Percentiles rank a stretch among this genome's conserved stretches.
Conservation (phyloP, 257 asterid species). For the Lantana camara region DNA sequence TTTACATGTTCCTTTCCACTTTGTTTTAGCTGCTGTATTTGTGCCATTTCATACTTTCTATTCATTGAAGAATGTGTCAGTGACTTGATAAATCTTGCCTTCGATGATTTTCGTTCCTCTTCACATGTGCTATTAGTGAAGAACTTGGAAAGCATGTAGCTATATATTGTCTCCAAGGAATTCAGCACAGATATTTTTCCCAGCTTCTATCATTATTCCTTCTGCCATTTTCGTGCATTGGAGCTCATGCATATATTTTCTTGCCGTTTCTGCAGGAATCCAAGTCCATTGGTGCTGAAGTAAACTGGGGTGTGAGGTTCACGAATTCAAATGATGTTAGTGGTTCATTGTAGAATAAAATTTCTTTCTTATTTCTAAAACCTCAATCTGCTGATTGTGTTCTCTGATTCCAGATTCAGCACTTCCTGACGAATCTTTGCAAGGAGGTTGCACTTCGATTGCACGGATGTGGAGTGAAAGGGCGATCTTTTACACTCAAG, state of each 20-base stretch:
- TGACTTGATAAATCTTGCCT: slow-evolving; percentile 15
- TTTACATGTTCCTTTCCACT: background rate
- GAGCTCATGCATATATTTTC: slow-evolving; percentile 3
- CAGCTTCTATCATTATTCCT: background rate
- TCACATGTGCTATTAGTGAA: background rate
- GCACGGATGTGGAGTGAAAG: slow-evolving; percentile 82
- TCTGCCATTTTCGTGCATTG: slow-evolving; percentile 3
- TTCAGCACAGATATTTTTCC: background rate
- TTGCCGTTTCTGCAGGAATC: slow-evolving; percentile 65
- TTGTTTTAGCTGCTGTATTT: slow-evolving; percentile 9
- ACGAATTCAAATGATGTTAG: slow-evolving; percentile 74
- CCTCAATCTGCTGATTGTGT: slow-evolving; percentile 27
- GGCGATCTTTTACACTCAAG: slow-evolving; percentile 90
- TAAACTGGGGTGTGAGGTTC: slow-evolving; percentile 99
- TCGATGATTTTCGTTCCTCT: slow-evolving; percentile 14
- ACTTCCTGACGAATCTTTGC: slow-evolving; percentile 64
- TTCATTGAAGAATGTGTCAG: background rate
- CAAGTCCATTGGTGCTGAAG: slow-evolving; percentile 95
- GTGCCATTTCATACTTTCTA: background rate
- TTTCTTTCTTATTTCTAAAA: slow-evolving; percentile 3
- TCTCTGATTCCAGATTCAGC: slow-evolving; percentile 57
- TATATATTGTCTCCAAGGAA: slow-evolving; percentile 13
- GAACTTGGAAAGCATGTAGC: slow-evolving; percentile 8
- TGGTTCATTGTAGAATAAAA: slow-evolving; percentile 24
- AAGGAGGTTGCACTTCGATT: slow-evolving; percentile 92